Percentiles rank a stretch among this genome's conserved stretches.
These are phyloP conservation scores for Xylaria sp. DNA, from an alignment of 2,329 filamentous ascomycete genomes.

Conservation along the genomic window DNA sequence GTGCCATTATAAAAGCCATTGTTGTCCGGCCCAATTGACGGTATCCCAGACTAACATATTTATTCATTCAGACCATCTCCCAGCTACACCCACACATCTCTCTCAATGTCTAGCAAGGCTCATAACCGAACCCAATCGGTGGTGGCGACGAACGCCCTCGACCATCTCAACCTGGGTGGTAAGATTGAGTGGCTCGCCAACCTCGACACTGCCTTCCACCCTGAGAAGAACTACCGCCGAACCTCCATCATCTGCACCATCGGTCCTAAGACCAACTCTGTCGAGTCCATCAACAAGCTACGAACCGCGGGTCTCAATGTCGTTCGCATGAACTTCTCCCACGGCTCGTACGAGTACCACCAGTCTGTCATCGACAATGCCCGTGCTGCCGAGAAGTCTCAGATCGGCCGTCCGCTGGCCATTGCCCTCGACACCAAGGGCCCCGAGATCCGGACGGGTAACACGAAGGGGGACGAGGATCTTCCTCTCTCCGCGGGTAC, in stretches of 20 bases:
- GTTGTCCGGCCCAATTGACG: background rate
- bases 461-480: constrained; percentile 83
- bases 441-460: constrained; percentile 63
- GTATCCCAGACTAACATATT: background rate
- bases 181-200: constrained; percentile 67
- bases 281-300: constrained; percentile 94
- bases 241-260: constrained; percentile 99
- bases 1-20: background rate
- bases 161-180: constrained; percentile 80
- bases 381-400: constrained; percentile 77
- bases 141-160: constrained; percentile 71
- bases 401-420: constrained; percentile 84
- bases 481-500: constrained; percentile 82
- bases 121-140: constrained; percentile 33
- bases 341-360: constrained; percentile 94
- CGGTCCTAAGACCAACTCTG: constrained; percentile 98
- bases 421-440: constrained; percentile 84
- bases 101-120: background rate
- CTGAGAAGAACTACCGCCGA: constrained; percentile 87
- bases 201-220: constrained; percentile 87
- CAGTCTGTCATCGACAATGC: constrained; percentile 98
- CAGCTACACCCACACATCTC: background rate
- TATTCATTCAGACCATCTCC: background rate
- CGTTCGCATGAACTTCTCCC: constrained; percentile 99
- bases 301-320: constrained; percentile 92